A percentile compares a stretch with the other conserved stretches of the same genome.
These are phyloP conservation scores for Ceratocystis alfenasii DNA, from an alignment of 2,329 filamentous ascomycete species.

Conservation along the genomic window DNA sequence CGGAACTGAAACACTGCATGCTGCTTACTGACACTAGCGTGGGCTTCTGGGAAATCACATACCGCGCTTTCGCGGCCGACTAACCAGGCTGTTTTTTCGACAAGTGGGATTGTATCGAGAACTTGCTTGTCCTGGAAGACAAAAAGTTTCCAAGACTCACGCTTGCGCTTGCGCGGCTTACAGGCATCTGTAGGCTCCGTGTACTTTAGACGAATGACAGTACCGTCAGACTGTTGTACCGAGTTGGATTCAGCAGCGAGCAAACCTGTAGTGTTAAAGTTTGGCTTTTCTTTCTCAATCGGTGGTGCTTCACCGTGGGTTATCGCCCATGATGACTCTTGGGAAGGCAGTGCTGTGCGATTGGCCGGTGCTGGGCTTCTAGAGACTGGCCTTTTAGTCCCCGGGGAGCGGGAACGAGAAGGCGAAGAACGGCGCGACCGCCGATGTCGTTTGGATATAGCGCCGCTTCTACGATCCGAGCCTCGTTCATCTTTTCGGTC, in stretches of 20 bases:
- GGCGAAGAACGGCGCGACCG: neutral
- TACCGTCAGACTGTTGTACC: conserved; percentile 58
- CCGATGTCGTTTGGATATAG: neutral
- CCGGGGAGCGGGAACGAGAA: neutral
- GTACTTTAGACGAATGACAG: conserved; percentile 77
- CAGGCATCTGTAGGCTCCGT: conserved; percentile 89
- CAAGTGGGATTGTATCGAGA: conserved; percentile 68
- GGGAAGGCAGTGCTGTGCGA: conserved; percentile 46
- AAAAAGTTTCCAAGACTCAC: conserved; percentile 74
- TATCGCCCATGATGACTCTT: conserved; percentile 47
- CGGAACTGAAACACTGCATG: conserved; percentile 93
- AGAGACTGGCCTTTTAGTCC: neutral
- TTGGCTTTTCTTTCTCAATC: conserved; percentile 70
- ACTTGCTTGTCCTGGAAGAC: conserved; percentile 78
- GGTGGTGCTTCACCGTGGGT: conserved; percentile 36
- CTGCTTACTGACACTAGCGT: conserved; percentile 89
- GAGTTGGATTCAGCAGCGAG: conserved; percentile 81
- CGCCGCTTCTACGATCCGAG: neutral
- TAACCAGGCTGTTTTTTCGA: conserved; percentile 75
- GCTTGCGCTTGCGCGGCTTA: conserved; percentile 56
- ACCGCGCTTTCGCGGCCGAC: conserved; percentile 70
- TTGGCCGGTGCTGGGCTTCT: neutral
- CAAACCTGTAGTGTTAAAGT: conserved; percentile 67
- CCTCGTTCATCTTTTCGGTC: neutral
- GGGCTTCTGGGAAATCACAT: conserved; percentile 72